Evolutionary conservation across 106 monocot species (phyloP), one percentile per base, ranked within the genome.

Genomic region (Dioscorea alata): DNA sequence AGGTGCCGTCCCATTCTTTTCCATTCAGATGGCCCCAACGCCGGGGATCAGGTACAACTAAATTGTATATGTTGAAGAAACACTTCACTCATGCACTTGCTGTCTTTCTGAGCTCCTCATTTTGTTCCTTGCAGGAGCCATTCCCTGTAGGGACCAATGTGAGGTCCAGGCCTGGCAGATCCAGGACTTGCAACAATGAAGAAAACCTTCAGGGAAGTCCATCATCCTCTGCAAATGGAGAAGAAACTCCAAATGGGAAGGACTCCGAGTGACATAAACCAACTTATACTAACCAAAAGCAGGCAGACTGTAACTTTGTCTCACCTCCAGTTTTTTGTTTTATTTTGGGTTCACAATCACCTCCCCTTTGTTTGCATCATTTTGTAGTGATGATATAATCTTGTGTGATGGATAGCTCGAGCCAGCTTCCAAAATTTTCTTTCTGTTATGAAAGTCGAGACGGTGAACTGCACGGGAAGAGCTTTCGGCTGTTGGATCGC

Each of bases 1-100:
- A 76, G 86, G 1, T 91, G 90, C 66, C 86, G 90, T 13, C 90
- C 90, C 61, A 91, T 91, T 59, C 78, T 91, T 48, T 91, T 87
- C 68, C 86, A 77, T 58, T 77, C 86, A 13, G 86, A 87, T 64
- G 90, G 90, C 24, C 90, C 90, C 23, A 86, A 86, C 79, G 90
- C 90, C 28, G 90, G 90, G 33, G 90, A 91, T 70, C 90, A 91
- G 90, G 90, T 91, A 62, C 14, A 20, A 23, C 28, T 14, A 62
- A 23, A 62, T 32, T 62, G 32, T 8, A 23, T 32, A 19, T 16
- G 4, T 56, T 16, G 2, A 2, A 56, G 19, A 59, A 59, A 12
- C 12, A 59, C 21, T 23, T 59, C 23, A 22, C 2, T 23, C 20
- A 23, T 59, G 23, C 22, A 12, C 22, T 28, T 28, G 28, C 28